phyloP scores from a whole-genome alignment of 768 basidiomycete genomes.

The Russula earlei region DNA sequence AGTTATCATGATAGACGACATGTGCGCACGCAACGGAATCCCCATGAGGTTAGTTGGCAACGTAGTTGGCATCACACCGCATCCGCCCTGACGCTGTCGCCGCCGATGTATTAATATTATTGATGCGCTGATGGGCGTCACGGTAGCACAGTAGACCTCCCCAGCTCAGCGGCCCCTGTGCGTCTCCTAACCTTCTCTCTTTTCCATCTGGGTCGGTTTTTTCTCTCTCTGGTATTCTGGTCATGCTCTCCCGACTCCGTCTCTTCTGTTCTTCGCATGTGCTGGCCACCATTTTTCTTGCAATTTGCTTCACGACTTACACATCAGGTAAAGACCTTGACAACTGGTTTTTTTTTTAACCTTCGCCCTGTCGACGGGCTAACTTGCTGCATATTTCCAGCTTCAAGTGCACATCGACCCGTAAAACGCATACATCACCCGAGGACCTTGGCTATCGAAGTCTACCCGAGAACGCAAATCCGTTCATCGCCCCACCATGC shows the following conservation, averaged over 20 bases:
- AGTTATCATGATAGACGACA: too few species aligned
- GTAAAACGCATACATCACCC: conserved; percentile 32
- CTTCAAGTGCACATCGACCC: conserved; percentile 26
- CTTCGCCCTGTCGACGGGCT: neutral
- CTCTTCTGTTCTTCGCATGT: conserved; percentile 1
- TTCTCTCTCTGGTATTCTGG: neutral
- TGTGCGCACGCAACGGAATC: too few species aligned
- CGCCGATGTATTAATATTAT: too few species aligned
- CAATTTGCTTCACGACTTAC: conserved; percentile 1
- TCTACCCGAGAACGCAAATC: conserved; percentile 29
- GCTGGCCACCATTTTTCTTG: conserved; percentile 20
- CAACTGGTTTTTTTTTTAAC: neutral
- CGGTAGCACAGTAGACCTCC: neutral
- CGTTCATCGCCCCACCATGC: neutral
- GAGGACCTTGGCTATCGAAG: conserved; percentile 32
- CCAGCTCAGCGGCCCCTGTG: too few species aligned
- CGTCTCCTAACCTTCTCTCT: neutral
- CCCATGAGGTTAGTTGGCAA: too few species aligned
- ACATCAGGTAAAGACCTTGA: conserved; percentile 6
- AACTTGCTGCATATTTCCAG: neutral
- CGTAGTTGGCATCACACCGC: neutral
- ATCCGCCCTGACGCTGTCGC: neutral
- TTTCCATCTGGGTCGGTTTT: neutral
- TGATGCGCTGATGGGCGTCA: neutral
- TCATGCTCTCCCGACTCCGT: conserved; percentile 1